These are phyloP conservation scores for Rubia yunnanensis DNA, from an alignment of 257 asterid genomes.

Conservation along the genomic window DNA sequence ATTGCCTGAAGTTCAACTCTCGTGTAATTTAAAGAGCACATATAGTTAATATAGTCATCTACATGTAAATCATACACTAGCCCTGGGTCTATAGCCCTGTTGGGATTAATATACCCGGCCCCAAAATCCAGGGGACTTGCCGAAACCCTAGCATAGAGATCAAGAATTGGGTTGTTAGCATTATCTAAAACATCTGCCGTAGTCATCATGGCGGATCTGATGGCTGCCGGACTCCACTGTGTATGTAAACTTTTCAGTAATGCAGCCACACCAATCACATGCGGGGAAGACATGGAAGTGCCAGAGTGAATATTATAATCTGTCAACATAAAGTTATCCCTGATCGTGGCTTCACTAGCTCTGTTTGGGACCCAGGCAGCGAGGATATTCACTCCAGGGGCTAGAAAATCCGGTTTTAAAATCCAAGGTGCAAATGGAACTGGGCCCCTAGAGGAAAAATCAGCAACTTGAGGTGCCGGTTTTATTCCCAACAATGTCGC, in stretches of 20 bases:
- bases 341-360: background rate
- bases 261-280: slow-evolving; percentile 10
- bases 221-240: too few relatives aligned
- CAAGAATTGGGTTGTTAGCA: too few relatives aligned
- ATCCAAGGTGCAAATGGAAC: slow-evolving; percentile 8
- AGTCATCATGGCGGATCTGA: too few relatives aligned
- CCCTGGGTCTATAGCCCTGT: too few relatives aligned
- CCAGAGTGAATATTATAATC: slow-evolving; percentile 7
- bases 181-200: too few relatives aligned
- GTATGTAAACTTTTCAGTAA: too few relatives aligned
- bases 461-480: too few relatives aligned
- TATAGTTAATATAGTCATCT: background rate
- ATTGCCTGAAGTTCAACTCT: slow-evolving; percentile 2
- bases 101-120: slow-evolving; percentile 13
- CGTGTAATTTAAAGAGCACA: slow-evolving; percentile 7
- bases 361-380: slow-evolving; percentile 12
- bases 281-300: slow-evolving; percentile 15
- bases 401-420: slow-evolving; percentile 13
- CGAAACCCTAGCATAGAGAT: slow-evolving; percentile 6
- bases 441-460: too few relatives aligned
- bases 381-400: slow-evolving; percentile 8
- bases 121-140: slow-evolving; percentile 15
- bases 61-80: background rate
- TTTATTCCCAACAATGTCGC: too few relatives aligned
- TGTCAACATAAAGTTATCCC: slow-evolving; percentile 5